These are phyloP conservation scores for Cotoneaster glaucophyllus DNA, from an alignment of 306 rosid species.

Conservation along the genomic window DNA sequence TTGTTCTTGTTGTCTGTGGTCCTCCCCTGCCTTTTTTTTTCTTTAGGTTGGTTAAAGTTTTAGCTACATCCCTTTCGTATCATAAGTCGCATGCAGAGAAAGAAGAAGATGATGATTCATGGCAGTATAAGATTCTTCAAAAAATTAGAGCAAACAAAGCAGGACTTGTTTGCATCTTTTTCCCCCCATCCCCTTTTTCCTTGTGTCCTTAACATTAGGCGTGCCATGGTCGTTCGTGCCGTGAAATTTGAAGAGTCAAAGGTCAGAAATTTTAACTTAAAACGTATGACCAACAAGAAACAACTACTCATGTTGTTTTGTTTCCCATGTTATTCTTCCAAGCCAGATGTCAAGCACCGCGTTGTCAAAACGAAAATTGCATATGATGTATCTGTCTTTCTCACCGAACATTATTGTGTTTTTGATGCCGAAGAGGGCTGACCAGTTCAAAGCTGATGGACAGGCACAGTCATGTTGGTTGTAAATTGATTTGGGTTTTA, in stretches of 20 bases:
- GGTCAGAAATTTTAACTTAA: not conserved
- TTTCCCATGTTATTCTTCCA: not conserved
- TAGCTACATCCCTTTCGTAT: conserved; percentile 25
- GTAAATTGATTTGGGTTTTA: not conserved
- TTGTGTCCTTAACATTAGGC: not conserved
- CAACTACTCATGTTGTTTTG: not conserved
- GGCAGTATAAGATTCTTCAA: not conserved
- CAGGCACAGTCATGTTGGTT: not conserved
- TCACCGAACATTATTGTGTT: not conserved
- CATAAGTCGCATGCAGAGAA: conserved; percentile 20
- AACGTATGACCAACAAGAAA: not conserved
- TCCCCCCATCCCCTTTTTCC: not conserved
- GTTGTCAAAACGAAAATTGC: not conserved
- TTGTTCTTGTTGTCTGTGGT: conserved; percentile 26
- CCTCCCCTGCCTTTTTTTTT: conserved; percentile 16
- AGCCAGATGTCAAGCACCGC: not conserved
- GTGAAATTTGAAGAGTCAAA: not conserved
- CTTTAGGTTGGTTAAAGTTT: conserved; percentile 30
- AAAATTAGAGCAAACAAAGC: not conserved
- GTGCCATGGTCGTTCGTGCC: not conserved
- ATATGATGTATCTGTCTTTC: not conserved
- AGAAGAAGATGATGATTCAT: not conserved
- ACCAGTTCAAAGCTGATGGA: not conserved
- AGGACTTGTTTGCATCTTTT: not conserved
- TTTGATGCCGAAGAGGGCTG: not conserved